phyloP scores from a whole-genome alignment of 495 filamentous ascomycete genomes.

The Podospora didyma region DNA sequence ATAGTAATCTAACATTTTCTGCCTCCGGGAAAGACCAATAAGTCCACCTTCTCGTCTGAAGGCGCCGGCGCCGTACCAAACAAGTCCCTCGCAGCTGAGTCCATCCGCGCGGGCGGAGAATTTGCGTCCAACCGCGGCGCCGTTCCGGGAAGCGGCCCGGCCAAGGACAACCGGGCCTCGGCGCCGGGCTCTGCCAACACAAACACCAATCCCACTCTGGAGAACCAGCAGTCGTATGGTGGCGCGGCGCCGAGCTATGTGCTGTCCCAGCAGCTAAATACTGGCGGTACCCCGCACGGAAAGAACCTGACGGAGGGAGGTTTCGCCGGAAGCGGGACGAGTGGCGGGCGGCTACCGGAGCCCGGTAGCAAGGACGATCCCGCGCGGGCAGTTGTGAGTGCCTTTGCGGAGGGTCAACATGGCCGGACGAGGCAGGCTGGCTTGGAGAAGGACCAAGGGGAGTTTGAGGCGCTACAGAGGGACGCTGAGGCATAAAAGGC shows the following conservation, averaged over 20 bases:
- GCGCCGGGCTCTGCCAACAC: neutral
- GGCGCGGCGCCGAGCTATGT: constrained; percentile 32
- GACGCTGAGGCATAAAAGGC: constrained; percentile 16
- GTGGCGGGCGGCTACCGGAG: constrained; percentile 28
- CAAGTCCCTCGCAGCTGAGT: constrained; percentile 39
- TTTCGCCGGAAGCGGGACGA: constrained; percentile 29
- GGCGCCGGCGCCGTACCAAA: constrained; percentile 25
- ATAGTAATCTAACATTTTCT: neutral
- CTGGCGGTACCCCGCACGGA: constrained; percentile 31
- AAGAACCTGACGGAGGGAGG: constrained; percentile 37
- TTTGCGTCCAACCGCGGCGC: constrained; percentile 22
- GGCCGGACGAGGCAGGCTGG: constrained; percentile 9
- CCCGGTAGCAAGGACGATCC: constrained; percentile 39
- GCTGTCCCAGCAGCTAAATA: constrained; percentile 3
- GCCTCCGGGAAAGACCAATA: constrained; percentile 6
- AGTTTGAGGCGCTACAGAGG: constrained; percentile 19
- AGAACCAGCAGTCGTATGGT: constrained; percentile 16
- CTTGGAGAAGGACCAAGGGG: constrained; percentile 12
- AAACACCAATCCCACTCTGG: neutral
- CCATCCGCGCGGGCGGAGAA: constrained; percentile 16
- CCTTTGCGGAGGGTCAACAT: constrained; percentile 8
- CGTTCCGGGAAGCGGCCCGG: constrained; percentile 6
- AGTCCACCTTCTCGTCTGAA: constrained; percentile 28
- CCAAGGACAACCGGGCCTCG: constrained; percentile 5
- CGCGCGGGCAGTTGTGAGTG: constrained; percentile 19